A percentile compares a stretch with the other conserved stretches of the same genome.
Evolutionary conservation across 108 stramenopile genomes (phyloP).

Genomic region (Nitzschia inconspicua): DNA sequence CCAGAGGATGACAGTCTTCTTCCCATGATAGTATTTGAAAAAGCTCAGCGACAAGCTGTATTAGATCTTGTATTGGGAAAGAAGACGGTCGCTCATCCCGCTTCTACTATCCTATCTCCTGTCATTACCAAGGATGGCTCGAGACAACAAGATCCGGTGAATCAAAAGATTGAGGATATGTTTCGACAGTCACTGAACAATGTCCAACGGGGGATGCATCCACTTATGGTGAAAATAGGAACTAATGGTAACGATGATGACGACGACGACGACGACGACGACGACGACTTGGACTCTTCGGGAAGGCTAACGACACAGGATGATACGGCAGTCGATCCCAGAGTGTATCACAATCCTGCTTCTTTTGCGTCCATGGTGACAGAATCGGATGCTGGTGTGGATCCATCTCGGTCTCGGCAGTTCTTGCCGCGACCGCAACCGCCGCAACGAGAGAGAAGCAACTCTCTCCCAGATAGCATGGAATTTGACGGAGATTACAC

Average conservation of each 20-base stretch:
- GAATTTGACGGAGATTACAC: too few species aligned
- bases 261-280: not conserved
- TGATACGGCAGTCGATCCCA: conserved; percentile 25
- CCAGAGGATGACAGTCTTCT: too few species aligned
- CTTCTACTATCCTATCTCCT: not conserved
- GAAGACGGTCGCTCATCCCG: not conserved
- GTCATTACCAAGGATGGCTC: not conserved
- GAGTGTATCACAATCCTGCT: too few species aligned
- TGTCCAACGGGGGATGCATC: conserved; percentile 8
- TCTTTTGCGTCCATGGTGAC: too few species aligned
- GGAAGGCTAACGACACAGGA: conserved; percentile 8
- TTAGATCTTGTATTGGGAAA: conserved; percentile 18
- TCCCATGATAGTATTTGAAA: conserved; percentile 14
- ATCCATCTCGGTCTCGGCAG: too few species aligned
- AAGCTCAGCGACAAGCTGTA: conserved; percentile 17
- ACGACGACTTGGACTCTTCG: not conserved
- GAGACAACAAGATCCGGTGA: conserved; percentile 9
- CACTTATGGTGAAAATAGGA: not conserved
- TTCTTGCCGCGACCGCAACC: too few species aligned
- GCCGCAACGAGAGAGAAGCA: too few species aligned
- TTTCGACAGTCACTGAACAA: conserved; percentile 23
- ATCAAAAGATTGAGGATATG: conserved; percentile 23
- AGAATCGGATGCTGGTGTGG: too few species aligned
- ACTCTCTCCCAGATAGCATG: too few species aligned
- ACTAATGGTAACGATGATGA: not conserved